These are phyloP conservation scores for Pythium oligandrum DNA, from an alignment of 352 stramenopile species.

Conservation along the genomic window DNA sequence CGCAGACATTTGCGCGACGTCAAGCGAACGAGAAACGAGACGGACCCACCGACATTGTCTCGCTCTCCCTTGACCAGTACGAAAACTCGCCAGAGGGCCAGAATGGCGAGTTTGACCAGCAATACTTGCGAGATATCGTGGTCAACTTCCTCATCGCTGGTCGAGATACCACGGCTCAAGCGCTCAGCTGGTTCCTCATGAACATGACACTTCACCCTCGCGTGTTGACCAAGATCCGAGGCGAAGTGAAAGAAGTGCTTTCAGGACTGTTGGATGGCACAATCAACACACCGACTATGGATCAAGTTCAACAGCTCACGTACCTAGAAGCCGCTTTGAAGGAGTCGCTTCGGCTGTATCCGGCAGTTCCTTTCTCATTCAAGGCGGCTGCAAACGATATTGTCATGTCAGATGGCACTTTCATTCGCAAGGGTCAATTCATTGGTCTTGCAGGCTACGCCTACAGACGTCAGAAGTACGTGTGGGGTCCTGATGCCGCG, in stretches of 20 bases:
- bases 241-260: conserved; percentile 33
- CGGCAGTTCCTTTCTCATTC: conserved; percentile 25
- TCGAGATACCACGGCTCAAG: conserved; percentile 68
- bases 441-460: conserved; percentile 24
- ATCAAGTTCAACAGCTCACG: conserved; percentile 33
- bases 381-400: conserved; percentile 12
- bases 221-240: conserved; percentile 37
- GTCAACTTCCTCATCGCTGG: conserved; percentile 80
- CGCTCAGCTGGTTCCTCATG: conserved; percentile 72
- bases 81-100: conserved; percentile 6
- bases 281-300: conserved; percentile 23
- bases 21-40: too few species aligned
- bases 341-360: conserved; percentile 37
- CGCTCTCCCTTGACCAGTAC: conserved; percentile 34
- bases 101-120: conserved; percentile 21
- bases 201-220: conserved; percentile 42
- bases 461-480: conserved; percentile 17
- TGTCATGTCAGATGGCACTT: conserved; percentile 7
- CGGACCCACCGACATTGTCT: conserved; percentile 15
- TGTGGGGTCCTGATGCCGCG: conserved; percentile 29
- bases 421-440: conserved; percentile 10
- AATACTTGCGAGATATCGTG: conserved; percentile 63
- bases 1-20: conserved; percentile 14
- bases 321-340: conserved; percentile 44
- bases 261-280: conserved; percentile 4